A percentile compares a stretch with the other conserved stretches of the same genome.
Conservation (phyloP, 1,139 yeast genomes). For the Keqinozyma sinolaborantium region DNA sequence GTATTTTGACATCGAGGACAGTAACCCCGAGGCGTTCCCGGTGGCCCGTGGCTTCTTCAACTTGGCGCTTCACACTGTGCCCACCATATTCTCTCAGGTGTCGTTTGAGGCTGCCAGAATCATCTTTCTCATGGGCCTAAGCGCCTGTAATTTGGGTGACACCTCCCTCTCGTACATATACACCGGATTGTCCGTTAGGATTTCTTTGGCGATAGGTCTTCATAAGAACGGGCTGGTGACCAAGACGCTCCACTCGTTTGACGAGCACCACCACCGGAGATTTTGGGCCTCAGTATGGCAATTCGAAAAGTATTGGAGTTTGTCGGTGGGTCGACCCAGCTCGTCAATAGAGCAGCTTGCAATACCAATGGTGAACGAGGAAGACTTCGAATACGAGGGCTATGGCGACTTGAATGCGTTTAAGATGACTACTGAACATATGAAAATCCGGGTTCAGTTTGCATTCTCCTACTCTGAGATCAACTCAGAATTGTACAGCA, state of each 20-base stretch:
- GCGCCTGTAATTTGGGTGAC: constrained; percentile 10
- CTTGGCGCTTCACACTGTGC: constrained; percentile 9
- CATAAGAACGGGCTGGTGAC: constrained; percentile 7
- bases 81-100: constrained; percentile 8
- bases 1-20: constrained; percentile 8
- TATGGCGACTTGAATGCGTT: constrained; percentile 5
- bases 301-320: constrained; percentile 12
- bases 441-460: constrained; percentile 7
- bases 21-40: constrained; percentile 9
- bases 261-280: constrained; percentile 6
- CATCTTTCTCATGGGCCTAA: constrained; percentile 7
- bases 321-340: constrained; percentile 11
- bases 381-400: constrained; percentile 7
- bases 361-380: constrained; percentile 4
- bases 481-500: constrained; percentile 8
- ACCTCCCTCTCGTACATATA: constrained; percentile 9
- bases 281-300: constrained; percentile 11
- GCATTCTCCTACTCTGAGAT: constrained; percentile 7
- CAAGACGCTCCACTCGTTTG: constrained; percentile 5
- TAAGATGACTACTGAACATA: constrained; percentile 6
- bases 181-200: constrained; percentile 9
- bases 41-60: constrained; percentile 8
- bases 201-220: constrained; percentile 10
- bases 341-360: constrained; percentile 6
- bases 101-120: constrained; percentile 10